Conservation (phyloP, 148 eudicot species). For the Vaccinium myrtillus region DNA sequence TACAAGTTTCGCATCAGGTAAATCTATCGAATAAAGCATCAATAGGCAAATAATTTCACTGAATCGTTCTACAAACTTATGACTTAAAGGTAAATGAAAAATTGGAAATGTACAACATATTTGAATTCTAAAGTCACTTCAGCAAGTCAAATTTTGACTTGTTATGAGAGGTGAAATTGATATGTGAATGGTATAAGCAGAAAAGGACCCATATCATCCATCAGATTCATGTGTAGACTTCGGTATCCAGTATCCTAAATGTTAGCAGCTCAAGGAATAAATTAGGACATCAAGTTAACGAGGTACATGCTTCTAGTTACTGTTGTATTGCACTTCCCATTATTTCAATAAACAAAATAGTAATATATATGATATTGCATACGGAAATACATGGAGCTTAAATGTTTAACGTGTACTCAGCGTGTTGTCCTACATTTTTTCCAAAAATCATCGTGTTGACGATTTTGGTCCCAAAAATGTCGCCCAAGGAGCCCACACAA, state of each 20-base stretch:
- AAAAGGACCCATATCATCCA: neutral
- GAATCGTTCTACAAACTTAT: neutral
- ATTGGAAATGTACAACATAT: no score
- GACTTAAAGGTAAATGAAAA: no score
- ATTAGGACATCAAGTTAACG: no score
- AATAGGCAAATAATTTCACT: neutral
- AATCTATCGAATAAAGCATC: neutral
- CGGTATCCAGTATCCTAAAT: no score
- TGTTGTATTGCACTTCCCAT: no score
- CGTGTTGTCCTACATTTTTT: neutral
- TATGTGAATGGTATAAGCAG: neutral
- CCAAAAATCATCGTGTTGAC: neutral
- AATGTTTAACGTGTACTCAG: neutral
- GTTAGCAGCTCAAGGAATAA: no score
- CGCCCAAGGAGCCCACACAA: neutral
- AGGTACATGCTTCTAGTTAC: no score
- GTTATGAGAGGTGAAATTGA: neutral
- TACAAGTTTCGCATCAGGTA: neutral
- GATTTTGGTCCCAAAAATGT: neutral
- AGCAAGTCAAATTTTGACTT: neutral
- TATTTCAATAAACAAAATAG: no score
- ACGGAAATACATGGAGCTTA: neutral
- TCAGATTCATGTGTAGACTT: no score
- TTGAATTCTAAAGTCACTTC: no score
- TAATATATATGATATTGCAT: neutral